Evolutionary conservation across 768 basidiomycete genomes (phyloP).

Genomic region (Mycena epipterygia): DNA sequence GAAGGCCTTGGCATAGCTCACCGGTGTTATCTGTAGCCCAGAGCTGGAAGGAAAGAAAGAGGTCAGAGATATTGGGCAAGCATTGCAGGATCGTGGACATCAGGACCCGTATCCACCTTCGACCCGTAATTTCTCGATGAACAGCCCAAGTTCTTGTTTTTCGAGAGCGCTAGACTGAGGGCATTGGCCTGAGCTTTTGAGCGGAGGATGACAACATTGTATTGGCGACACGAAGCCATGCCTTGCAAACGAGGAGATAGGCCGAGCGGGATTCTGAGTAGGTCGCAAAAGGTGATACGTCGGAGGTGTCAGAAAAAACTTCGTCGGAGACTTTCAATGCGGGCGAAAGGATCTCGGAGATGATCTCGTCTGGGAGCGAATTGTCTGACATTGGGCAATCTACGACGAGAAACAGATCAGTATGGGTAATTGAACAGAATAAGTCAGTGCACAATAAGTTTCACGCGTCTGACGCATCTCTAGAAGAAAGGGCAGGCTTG

Average conservation of each 20-base stretch:
- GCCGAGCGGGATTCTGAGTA: conserved; percentile 9
- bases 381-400: too few species aligned
- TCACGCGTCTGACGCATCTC: too few species aligned
- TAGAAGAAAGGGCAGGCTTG: too few species aligned
- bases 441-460: too few species aligned
- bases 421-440: too few species aligned
- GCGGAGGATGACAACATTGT: too few species aligned
- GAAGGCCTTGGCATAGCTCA: conserved; percentile 19
- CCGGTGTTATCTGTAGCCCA: conserved; percentile 6
- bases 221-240: too few species aligned
- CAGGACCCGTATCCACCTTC: background rate
- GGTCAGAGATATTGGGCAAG: background rate
- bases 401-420: too few species aligned
- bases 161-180: too few species aligned
- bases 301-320: conserved; percentile 26
- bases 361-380: too few species aligned
- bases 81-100: background rate
- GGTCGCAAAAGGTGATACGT: conserved; percentile 31
- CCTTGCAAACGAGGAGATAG: too few species aligned
- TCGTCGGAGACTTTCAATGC: conserved; percentile 37
- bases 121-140: background rate
- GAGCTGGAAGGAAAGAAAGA: background rate
- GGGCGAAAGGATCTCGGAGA: too few species aligned
- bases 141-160: background rate
- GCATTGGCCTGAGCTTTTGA: conserved; percentile 1